Evolutionary conservation across 176 grass and related monocot genomes (phyloP), one percentile per base, ranked within the genome.

Genomic region (Oryza meridionalis): DNA sequence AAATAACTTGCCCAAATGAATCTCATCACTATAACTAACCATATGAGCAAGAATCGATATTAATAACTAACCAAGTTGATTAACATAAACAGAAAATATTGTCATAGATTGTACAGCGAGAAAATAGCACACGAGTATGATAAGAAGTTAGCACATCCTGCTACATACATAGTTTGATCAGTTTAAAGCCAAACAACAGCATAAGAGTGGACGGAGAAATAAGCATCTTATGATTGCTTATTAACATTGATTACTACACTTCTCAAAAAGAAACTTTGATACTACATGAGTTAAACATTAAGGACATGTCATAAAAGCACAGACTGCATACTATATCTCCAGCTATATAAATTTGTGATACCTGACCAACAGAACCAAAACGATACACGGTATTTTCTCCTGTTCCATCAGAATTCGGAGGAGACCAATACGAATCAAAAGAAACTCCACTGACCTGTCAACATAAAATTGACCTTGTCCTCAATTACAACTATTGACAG

Each of bases 291-390:
- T 80, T 65, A 27, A 65, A 74, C 29, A 84, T 45, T 44, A 70
- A 71, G 8, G 29, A 32, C 63, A 47, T 72, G n/a, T 6, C 75
- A 42, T 77, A 55, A 26, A 65, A 55, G 22, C 33, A 82, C 24
- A 77, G 72, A 43, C 32, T 44, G 72, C 32, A 77, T 65, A 44
- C 17, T 70, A 89, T 19, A 75, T 32, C 58, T 78, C 70, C 38
- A 67, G 32, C 33, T 45, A 25, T 29, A 84, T 25, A 72, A 68
- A 84, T 10, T 62, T 76, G 44, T 15, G 22, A 73, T 95, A 95
- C 96, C 96, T 99, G 93, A 70, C 89, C 93, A 86, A 99, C 93
- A 84, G 96, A 99, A 85, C 93, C 96, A 90, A 99, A 96, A 17
- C 96, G 93, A 86, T 99, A 99, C 19, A 99, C 79, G 1, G 67